Base-by-base conservation (phyloP, 345 rosid species). In the Brassica cretica region DNA sequence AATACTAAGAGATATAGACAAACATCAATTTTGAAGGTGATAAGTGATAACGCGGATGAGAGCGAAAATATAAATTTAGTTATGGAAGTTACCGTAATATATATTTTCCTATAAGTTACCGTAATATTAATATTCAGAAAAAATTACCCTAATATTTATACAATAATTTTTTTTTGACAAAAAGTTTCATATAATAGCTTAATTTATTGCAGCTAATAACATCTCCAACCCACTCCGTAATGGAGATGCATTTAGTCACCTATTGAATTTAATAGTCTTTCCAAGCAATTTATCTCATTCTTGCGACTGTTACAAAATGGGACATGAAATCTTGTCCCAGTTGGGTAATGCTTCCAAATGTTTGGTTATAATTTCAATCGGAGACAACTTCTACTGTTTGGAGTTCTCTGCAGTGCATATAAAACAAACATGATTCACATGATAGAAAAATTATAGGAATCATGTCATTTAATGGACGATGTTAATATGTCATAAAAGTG, bases 401-500 rank as follows among this genome's bases (percentile, higher is more conserved):
- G 73, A 68, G 10, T 24, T 66, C 2, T 75, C 2, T 75, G 72
- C 15, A 10, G 44, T 14, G 5, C 68, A 60, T 18, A 61, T 32
- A 19, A 61, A 76, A 59, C 21, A 68, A 75, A 61, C 9, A 68
- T 59, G 25, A 67, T 41, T 67, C 30, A 59, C 21, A 58, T 25
- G 32, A 29, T 0, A 70, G 4, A 33, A 19, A 32, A n/a, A 33
- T 51, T 14, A 16, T 21, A 59, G 2, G 33, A 41, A 55, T n/a
- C 6, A 66, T 66, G 63, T 6, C 12, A 66, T 66, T 9, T 55
- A 39, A 3, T 15, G 1, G 29, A 56, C n/a, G 55, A 24, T 76
- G 44, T 51, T 63, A 33, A 64, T 55, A 58, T 58, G 68, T 66
- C 49, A 27, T 37, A 65, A 78, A 58, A 72, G 63, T 72, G 68